Evolutionary conservation across 257 asterid genomes (phyloP).

Genomic region (Solanum bukasovii): DNA sequence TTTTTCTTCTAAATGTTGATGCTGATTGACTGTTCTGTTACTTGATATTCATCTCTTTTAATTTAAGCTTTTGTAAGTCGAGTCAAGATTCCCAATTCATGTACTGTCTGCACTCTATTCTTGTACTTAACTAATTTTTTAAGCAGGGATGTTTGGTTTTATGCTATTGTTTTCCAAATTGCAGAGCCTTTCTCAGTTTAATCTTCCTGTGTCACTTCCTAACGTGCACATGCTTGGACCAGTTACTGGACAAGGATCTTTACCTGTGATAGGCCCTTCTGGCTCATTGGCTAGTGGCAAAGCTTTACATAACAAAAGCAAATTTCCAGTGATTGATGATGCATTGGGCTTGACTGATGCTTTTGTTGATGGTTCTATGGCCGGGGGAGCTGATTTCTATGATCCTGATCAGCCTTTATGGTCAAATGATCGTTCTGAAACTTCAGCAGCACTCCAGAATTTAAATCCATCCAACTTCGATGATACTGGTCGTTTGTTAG

Average conservation of each 20-base stretch:
- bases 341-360: conserved; percentile 46
- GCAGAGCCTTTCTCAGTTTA: conserved; percentile 40
- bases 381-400: conserved; percentile 66
- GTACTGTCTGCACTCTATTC: background rate
- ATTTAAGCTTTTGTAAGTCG: background rate
- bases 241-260: conserved; percentile 28
- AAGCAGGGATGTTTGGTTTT: background rate
- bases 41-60: background rate
- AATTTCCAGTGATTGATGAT: conserved; percentile 41
- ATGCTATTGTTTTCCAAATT: conserved; percentile 1
- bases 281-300: conserved; percentile 38
- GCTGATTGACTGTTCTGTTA: background rate
- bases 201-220: conserved; percentile 35
- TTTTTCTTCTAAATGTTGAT: background rate
- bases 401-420: conserved; percentile 98
- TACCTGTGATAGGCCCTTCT: conserved; percentile 32
- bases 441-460: conserved; percentile 45
- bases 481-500: conserved; percentile 33
- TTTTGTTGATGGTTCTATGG: conserved; percentile 36
- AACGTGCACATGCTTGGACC: conserved; percentile 21
- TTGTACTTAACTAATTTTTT: background rate
- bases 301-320: conserved; percentile 43
- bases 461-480: conserved; percentile 41
- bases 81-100: background rate
- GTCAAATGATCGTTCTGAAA: conserved; percentile 54